Percentiles rank a stretch among this genome's conserved stretches.
Evolutionary conservation across 2,329 filamentous ascomycete species (phyloP).

Genomic region (Penicillium hesseltinei): DNA sequence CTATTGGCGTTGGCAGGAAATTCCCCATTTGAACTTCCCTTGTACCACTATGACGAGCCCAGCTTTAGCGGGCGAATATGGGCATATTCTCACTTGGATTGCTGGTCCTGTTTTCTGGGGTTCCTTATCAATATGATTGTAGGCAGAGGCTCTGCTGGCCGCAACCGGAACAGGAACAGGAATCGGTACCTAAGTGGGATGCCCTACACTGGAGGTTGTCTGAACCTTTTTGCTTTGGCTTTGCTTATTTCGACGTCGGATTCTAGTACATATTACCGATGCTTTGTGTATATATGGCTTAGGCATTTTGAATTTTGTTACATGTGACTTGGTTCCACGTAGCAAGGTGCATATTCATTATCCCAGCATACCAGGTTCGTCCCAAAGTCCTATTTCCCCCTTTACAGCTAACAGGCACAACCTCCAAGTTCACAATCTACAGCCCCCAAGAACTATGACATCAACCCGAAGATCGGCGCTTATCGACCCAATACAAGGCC

Average conservation of each 20-base stretch:
- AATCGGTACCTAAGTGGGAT: neutral
- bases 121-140: neutral
- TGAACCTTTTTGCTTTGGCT: neutral
- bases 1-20: slow-evolving; percentile 7
- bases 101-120: neutral
- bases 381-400: neutral
- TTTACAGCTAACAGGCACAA: neutral
- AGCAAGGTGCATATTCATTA: neutral
- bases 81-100: neutral
- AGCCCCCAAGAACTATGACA: neutral
- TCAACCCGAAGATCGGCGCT: neutral
- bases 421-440: neutral
- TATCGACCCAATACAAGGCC: neutral
- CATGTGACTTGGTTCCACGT: neutral
- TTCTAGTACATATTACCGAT: slow-evolving; percentile 5
- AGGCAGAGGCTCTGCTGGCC: neutral
- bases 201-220: slow-evolving; percentile 1
- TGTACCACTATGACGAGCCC: slow-evolving; percentile 7
- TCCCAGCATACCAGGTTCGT: neutral
- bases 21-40: neutral
- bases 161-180: neutral
- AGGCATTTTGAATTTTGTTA: slow-evolving; percentile 2
- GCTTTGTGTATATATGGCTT: slow-evolving; percentile 3
- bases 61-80: neutral
- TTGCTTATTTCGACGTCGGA: neutral